A percentile compares a stretch with the other conserved stretches of the same genome.
Conservation (phyloP, 169 alveolate species). For the Hepatocystis sp. region DNA sequence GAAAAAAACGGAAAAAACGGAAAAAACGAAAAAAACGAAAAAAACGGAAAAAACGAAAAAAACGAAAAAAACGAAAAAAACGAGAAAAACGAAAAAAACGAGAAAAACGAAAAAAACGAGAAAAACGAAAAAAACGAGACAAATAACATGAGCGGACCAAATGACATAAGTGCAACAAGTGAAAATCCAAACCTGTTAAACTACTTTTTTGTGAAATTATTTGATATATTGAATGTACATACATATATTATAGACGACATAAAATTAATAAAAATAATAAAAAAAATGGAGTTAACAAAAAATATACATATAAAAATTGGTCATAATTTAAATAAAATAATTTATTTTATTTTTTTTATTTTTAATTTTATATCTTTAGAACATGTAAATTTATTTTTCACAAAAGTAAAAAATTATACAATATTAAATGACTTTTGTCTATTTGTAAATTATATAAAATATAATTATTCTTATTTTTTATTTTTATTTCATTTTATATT, state of each 20-base stretch:
- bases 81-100: background rate
- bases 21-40: background rate
- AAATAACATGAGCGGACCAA: background rate
- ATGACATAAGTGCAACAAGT: background rate
- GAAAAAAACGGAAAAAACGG: background rate
- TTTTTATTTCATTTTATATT: constrained; percentile 1
- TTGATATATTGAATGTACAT: constrained; percentile 3
- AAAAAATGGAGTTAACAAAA: background rate
- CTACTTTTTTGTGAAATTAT: constrained; percentile 18
- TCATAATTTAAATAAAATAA: background rate
- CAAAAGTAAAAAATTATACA: no score
- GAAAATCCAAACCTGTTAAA: background rate
- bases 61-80: background rate
- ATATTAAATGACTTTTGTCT: no score
- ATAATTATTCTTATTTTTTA: constrained; percentile 1
- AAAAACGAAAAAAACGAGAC: background rate
- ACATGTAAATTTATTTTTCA: constrained; percentile 11
- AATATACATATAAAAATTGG: constrained; percentile 11
- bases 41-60: background rate
- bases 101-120: background rate
- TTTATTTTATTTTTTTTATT: constrained; percentile 1
- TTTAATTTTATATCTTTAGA: constrained; percentile 29
- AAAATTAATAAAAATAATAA: background rate
- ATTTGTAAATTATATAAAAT: constrained; percentile 6
- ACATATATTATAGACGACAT: constrained; percentile 29